These are phyloP conservation scores for Salix exigua DNA, from an alignment of 345 rosid genomes.

Conservation along the genomic window DNA sequence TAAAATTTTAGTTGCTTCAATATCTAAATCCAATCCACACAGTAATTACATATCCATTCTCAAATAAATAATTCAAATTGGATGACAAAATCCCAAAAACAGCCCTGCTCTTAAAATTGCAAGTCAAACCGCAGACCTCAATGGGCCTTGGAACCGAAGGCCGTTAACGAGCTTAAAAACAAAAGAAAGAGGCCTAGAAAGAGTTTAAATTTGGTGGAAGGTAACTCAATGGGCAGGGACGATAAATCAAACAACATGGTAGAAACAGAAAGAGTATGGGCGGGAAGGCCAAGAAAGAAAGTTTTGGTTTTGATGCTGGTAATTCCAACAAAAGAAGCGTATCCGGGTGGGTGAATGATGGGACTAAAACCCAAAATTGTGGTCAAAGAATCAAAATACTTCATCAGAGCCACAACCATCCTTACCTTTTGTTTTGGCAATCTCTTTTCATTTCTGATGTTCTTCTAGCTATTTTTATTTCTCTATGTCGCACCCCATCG, in stretches of 20 bases:
- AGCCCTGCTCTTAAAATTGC: no score
- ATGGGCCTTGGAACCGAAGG: neutral
- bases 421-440: neutral
- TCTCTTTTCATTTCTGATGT: neutral
- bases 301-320: conserved; percentile 48
- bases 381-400: conserved; percentile 35
- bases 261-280: conserved; percentile 39
- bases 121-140: neutral
- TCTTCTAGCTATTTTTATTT: neutral
- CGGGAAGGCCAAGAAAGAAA: conserved; percentile 47
- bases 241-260: conserved; percentile 35
- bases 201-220: conserved; percentile 22
- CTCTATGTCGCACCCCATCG: no score
- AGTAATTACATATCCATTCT: neutral
- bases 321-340: conserved; percentile 26
- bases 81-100: neutral
- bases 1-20: no score
- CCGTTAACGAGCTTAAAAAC: neutral
- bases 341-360: conserved; percentile 24
- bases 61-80: no score
- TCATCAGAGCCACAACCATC: conserved; percentile 41
- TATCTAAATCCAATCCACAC: no score
- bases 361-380: conserved; percentile 14
- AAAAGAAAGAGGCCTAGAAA: neutral
- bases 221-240: conserved; percentile 49